Conservation (phyloP, 2,329 filamentous ascomycete genomes). For the Simplicillium sp. region DNA sequence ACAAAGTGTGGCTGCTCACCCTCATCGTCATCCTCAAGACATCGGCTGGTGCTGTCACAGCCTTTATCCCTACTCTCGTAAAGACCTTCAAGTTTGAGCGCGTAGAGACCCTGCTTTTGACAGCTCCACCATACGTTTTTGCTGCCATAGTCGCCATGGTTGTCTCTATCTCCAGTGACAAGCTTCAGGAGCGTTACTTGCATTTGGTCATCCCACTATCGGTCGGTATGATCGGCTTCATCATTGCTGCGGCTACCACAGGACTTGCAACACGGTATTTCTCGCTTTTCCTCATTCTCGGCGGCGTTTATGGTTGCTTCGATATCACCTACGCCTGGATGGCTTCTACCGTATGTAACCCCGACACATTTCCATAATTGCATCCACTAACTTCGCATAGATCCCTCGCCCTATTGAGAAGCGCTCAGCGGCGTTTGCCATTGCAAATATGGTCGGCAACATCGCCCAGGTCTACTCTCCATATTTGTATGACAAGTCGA, state of each 20-base stretch:
- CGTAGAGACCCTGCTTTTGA: slow-evolving; percentile 52
- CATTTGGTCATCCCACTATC: slow-evolving; percentile 55
- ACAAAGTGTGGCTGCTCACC: slow-evolving; percentile 48
- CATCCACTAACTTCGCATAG: neutral
- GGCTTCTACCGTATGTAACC: slow-evolving; percentile 12
- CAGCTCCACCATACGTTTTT: slow-evolving; percentile 56
- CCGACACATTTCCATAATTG: no score
- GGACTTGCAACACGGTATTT: slow-evolving; percentile 50
- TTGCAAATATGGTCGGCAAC: neutral
- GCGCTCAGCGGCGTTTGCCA: neutral
- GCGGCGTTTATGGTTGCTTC: slow-evolving; percentile 6
- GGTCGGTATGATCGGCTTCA: slow-evolving; percentile 54
- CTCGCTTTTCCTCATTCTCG: slow-evolving; percentile 4
- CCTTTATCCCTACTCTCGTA: slow-evolving; percentile 65
- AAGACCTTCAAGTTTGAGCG: slow-evolving; percentile 53
- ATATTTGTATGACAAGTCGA: neutral
- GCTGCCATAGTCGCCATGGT: slow-evolving; percentile 50
- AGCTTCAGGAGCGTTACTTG: slow-evolving; percentile 60
- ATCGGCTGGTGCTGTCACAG: slow-evolving; percentile 49
- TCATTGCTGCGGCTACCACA: slow-evolving; percentile 56
- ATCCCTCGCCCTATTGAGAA: neutral
- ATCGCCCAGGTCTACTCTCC: neutral
- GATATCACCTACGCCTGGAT: slow-evolving; percentile 7
- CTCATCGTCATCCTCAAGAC: slow-evolving; percentile 47
- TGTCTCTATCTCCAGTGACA: slow-evolving; percentile 64